A percentile compares a stretch with the other conserved stretches of the same genome.
phyloP scores from a whole-genome alignment of 768 basidiomycete genomes.

The Suillus lakei region DNA sequence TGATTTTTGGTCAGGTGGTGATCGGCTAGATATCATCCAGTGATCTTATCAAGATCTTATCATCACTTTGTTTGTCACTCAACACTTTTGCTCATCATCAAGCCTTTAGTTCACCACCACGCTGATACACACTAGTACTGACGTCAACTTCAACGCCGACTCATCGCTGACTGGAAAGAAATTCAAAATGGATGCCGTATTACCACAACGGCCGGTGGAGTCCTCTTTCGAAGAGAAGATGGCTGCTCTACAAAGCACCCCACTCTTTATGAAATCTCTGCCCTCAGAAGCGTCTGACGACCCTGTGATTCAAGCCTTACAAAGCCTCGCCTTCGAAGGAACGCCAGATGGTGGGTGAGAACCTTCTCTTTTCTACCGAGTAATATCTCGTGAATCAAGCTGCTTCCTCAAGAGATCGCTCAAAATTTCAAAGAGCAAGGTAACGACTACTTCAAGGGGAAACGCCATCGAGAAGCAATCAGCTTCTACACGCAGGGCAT shows the following conservation, averaged over 20 bases:
- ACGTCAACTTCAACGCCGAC: neutral
- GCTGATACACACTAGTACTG: neutral
- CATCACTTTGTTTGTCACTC: neutral
- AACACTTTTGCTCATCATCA: neutral
- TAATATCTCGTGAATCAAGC: slow-evolving; percentile 3
- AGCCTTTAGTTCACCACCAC: neutral
- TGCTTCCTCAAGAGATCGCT: slow-evolving; percentile 68
- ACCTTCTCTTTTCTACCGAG: neutral
- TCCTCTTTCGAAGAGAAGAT: slow-evolving; percentile 41
- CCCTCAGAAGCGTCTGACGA: slow-evolving; percentile 71
- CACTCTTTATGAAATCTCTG: slow-evolving; percentile 92
- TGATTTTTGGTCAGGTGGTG: slow-evolving; percentile 1
- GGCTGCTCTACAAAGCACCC: slow-evolving; percentile 63
- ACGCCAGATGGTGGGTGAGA: slow-evolving; percentile 86
- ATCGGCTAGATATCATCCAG: slow-evolving; percentile 14
- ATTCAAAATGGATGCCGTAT: slow-evolving; percentile 22
- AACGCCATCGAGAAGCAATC: slow-evolving; percentile 84
- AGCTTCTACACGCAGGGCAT: slow-evolving; percentile 91
- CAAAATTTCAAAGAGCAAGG: slow-evolving; percentile 94
- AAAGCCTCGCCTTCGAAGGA: slow-evolving; percentile 86
- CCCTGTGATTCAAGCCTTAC: slow-evolving; percentile 76
- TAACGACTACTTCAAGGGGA: slow-evolving; percentile 91
- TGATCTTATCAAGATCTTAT: slow-evolving; percentile 17
- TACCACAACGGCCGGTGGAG: slow-evolving; percentile 29
- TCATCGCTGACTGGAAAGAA: neutral